phyloP scores from a whole-genome alignment of 2,329 filamentous ascomycete genomes.

The Neopestalotiopsis sp. region DNA sequence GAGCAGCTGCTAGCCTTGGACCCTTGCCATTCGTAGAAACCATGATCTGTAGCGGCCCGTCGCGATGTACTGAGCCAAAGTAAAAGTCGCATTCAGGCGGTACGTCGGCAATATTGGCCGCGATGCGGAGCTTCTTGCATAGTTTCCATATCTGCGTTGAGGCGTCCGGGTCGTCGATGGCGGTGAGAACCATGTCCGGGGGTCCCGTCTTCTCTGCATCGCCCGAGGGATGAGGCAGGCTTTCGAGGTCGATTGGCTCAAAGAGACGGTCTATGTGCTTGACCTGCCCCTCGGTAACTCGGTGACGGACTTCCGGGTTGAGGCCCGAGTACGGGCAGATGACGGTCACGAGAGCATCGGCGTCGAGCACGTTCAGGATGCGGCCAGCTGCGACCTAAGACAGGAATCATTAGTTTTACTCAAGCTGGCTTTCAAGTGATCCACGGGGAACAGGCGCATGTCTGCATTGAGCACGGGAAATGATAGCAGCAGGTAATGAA shows the following conservation, averaged over 20 bases:
- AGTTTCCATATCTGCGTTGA: slow-evolving; percentile 91
- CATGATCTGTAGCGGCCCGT: slow-evolving; percentile 97
- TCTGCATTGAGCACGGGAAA: neutral
- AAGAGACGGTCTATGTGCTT: slow-evolving; percentile 84
- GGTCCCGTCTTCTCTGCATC: slow-evolving; percentile 21
- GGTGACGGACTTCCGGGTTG: slow-evolving; percentile 86
- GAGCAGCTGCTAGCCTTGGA: slow-evolving; percentile 85
- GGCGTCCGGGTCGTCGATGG: slow-evolving; percentile 91
- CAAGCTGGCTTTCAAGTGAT: neutral
- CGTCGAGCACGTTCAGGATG: slow-evolving; percentile 88
- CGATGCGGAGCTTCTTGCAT: slow-evolving; percentile 82
- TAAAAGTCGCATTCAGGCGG: slow-evolving; percentile 98
- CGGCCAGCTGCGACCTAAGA: slow-evolving; percentile 89
- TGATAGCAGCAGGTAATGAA: neutral
- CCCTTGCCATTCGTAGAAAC: slow-evolving; percentile 98
- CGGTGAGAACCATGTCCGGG: slow-evolving; percentile 85
- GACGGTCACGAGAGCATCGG: slow-evolving; percentile 88
- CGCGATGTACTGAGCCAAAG: slow-evolving; percentile 93
- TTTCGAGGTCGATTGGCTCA: slow-evolving; percentile 83
- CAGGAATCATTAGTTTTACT: slow-evolving; percentile 22
- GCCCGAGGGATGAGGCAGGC: slow-evolving; percentile 39
- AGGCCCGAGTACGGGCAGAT: slow-evolving; percentile 81
- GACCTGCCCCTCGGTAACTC: slow-evolving; percentile 76
- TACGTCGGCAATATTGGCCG: slow-evolving; percentile 96
- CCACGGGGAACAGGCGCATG: neutral